Evolutionary conservation across 2,329 filamentous ascomycete genomes (phyloP).

Genomic region (Trichoderma aggressivum): DNA sequence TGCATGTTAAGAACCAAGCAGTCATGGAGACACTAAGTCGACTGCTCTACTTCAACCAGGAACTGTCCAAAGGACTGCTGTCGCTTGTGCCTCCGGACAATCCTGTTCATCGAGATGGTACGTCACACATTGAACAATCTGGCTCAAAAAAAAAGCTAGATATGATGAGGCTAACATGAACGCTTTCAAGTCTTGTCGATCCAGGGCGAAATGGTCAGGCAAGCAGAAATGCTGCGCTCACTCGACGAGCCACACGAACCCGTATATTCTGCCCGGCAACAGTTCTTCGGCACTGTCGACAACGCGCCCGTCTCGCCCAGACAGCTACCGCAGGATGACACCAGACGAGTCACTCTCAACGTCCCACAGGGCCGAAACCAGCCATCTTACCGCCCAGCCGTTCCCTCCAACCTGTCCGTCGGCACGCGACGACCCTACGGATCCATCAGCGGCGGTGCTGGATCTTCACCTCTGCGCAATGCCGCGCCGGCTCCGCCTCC

Average conservation of each 20-base stretch:
- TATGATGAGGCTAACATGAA: slow-evolving; percentile 2
- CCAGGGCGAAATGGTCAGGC: slow-evolving; percentile 59
- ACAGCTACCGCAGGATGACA: slow-evolving; percentile 81
- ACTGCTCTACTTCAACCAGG: slow-evolving; percentile 73
- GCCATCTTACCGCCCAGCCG: slow-evolving; percentile 70
- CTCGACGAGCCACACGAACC: slow-evolving; percentile 66
- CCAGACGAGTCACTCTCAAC: slow-evolving; percentile 66
- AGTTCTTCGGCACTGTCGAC: slow-evolving; percentile 65
- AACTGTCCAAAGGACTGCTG: slow-evolving; percentile 72
- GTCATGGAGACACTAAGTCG: slow-evolving; percentile 77
- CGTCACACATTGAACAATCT: slow-evolving; percentile 31
- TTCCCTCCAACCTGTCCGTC: slow-evolving; percentile 77
- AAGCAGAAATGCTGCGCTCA: slow-evolving; percentile 54
- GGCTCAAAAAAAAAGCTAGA: background rate
- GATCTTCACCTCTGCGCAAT: slow-evolving; percentile 71
- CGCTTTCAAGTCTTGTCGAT: slow-evolving; percentile 48
- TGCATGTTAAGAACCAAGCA: slow-evolving; percentile 77
- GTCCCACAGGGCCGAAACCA: slow-evolving; percentile 56
- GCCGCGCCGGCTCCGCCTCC: slow-evolving; percentile 62
- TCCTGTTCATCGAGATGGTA: slow-evolving; percentile 77
- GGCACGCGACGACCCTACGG: slow-evolving; percentile 78
- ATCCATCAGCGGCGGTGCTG: slow-evolving; percentile 72
- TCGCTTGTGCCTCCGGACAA: slow-evolving; percentile 73
- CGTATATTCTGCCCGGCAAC: slow-evolving; percentile 62
- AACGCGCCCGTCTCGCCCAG: slow-evolving; percentile 82